Evolutionary conservation across 192 early-diverging fungal genomes (phyloP), one percentile per base, ranked within the genome.

Genomic region (Coemansia sp.): DNA sequence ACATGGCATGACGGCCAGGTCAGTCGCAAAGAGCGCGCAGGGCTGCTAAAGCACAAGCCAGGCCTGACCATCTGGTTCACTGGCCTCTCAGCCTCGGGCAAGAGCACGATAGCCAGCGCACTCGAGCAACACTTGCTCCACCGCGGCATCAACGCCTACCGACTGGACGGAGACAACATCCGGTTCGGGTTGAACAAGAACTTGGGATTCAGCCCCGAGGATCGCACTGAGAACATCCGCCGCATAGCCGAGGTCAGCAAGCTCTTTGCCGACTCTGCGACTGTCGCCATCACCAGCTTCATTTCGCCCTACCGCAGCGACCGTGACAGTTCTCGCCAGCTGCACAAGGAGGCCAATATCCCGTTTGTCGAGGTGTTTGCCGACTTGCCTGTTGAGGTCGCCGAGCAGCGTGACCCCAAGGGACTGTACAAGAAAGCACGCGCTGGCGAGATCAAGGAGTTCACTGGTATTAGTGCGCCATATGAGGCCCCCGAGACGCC

Each of bases 171-270:
- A 41, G 95, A 97, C 84, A 97, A 97, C 80, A 91, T 97, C 56
- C 90, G 95, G n/a, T 97, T 97, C 67, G 95, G 95, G 25, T 79
- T 97, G 42, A 97, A 97, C 87, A 95, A 94, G 83, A 91, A 95
- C 75, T 83, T 97, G 23, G 92, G 93, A 28, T 97, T 95, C 69
- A 91, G 91, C 55, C 92, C 92, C 48, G 89, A 90, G 48, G 95
- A 94, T 65, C 89, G 95, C 56, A 89, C 89, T 1, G 95, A 97
- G 72, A 97, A 97, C 87, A 97, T 97, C 77, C 90, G 95, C 35
- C 87, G 95, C 52, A 95, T 97, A 72, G 87, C 91, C 11, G 95
- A 97, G 71, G 91, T 77, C 26, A 65, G 66, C 74, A 95, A 94
- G 84, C 86, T 97, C 31, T 97, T 97, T 85, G 90, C 95, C 25